Percentiles rank a stretch among this genome's conserved stretches.
phyloP scores from a whole-genome alignment of 192 early-diverging fungal genomes.

The Rhizophagus clarus region DNA sequence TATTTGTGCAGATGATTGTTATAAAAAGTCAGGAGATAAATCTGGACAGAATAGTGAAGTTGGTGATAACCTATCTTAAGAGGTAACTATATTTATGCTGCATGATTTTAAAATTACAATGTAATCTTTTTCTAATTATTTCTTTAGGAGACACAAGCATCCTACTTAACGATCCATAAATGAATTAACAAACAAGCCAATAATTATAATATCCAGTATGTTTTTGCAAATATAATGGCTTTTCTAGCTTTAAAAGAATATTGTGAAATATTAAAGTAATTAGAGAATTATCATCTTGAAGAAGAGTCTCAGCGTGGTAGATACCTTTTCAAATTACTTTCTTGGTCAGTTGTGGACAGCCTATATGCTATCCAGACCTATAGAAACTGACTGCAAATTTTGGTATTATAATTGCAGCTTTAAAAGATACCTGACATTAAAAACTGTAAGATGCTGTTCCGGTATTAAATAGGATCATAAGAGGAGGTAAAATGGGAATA shows the following conservation, averaged over 20 bases:
- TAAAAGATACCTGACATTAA: background rate
- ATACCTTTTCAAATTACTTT: slow-evolving; percentile 1
- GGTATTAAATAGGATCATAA: background rate
- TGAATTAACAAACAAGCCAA: slow-evolving; percentile 6
- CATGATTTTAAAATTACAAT: background rate
- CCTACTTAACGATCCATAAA: background rate
- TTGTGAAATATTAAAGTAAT: slow-evolving; percentile 9
- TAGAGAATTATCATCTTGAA: background rate
- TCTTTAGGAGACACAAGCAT: background rate
- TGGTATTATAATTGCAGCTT: background rate
- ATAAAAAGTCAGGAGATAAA: too few species aligned
- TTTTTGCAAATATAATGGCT: slow-evolving; percentile 15
- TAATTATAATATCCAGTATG: slow-evolving; percentile 11
- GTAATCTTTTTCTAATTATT: background rate
- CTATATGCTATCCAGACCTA: background rate
- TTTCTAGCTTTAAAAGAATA: slow-evolving; percentile 5
- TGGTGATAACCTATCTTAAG: background rate
- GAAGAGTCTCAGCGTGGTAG: background rate
- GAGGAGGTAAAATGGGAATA: too few species aligned
- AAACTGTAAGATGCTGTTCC: background rate
- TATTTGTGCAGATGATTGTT: background rate
- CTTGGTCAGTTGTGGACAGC: slow-evolving; percentile 4
- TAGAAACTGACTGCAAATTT: background rate
- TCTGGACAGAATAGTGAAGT: too few species aligned
- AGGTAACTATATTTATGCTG: too few species aligned